These are phyloP conservation scores for Monilinia fructicola DNA, from an alignment of 2,329 filamentous ascomycete species.

Conservation along the genomic window DNA sequence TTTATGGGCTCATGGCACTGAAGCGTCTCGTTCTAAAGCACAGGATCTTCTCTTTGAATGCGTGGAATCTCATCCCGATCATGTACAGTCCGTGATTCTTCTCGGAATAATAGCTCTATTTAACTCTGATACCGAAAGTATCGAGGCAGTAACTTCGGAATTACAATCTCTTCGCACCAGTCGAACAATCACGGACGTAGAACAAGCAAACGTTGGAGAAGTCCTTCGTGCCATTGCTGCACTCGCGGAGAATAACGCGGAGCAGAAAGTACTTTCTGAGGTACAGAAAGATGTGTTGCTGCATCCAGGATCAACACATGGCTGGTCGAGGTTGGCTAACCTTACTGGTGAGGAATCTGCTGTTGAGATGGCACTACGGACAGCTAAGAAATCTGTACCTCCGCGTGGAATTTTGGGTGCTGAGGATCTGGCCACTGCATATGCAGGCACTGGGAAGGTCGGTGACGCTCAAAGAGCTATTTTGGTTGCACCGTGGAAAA, in stretches of 20 bases:
- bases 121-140: conserved; percentile 73
- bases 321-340: conserved; percentile 75
- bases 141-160: conserved; percentile 78
- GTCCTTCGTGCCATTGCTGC: conserved; percentile 73
- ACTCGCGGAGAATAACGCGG: conserved; percentile 50
- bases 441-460: conserved; percentile 68
- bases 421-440: conserved; percentile 68
- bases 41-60: conserved; percentile 77
- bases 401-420: conserved; percentile 68
- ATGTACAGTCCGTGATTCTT: conserved; percentile 77
- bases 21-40: conserved; percentile 71
- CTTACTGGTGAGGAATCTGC: conserved; percentile 51
- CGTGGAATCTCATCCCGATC: conserved; percentile 70
- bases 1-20: conserved; percentile 83
- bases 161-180: conserved; percentile 70
- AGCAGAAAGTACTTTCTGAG: conserved; percentile 58
- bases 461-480: conserved; percentile 75
- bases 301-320: conserved; percentile 72
- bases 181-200: conserved; percentile 58
- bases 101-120: conserved; percentile 82
- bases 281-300: conserved; percentile 78
- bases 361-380: conserved; percentile 79
- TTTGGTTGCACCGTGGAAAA: conserved; percentile 76
- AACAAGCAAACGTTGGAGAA: conserved; percentile 69
- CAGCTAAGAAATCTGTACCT: conserved; percentile 72